A percentile compares a stretch with the other conserved stretches of the same genome.
These are phyloP conservation scores for Boletus subcaerulescens DNA, from an alignment of 768 basidiomycete genomes.

Conservation along the genomic window DNA sequence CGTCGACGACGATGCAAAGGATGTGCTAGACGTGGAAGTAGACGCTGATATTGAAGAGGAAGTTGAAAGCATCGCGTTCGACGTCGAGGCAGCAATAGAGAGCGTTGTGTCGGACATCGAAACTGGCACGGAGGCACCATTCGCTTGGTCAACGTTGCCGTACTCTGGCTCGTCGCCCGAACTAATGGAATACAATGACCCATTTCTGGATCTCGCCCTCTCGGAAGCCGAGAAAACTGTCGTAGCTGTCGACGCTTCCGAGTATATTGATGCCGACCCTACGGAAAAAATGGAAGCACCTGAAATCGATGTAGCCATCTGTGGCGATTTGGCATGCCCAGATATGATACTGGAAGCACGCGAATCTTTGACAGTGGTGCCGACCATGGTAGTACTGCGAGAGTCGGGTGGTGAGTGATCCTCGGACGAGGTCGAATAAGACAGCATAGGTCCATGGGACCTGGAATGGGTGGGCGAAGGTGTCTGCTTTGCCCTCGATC, in stretches of 20 bases:
- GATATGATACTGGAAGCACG: background rate
- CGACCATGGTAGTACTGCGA: constrained; percentile 1
- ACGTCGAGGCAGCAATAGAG: background rate
- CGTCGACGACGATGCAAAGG: constrained; percentile 19
- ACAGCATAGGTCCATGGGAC: constrained; percentile 14
- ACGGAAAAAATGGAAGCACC: constrained; percentile 28
- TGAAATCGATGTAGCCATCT: constrained; percentile 25
- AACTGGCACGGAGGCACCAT: background rate
- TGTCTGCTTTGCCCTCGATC: constrained; percentile 15
- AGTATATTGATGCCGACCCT: constrained; percentile 26
- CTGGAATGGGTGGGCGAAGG: constrained; percentile 16
- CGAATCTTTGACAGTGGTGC: background rate
- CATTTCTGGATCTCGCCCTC: constrained; percentile 6
- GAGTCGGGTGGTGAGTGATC: constrained; percentile 10
- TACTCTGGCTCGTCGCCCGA: constrained; percentile 12
- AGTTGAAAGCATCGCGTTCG: constrained; percentile 4
- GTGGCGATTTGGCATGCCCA: constrained; percentile 18
- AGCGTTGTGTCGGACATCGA: constrained; percentile 3
- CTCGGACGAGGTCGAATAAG: constrained; percentile 16
- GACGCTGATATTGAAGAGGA: constrained; percentile 16
- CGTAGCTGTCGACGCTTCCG: constrained; percentile 28
- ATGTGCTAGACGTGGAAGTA: constrained; percentile 9
- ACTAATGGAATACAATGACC: constrained; percentile 9
- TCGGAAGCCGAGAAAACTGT: constrained; percentile 12
- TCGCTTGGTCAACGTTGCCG: constrained; percentile 7